Evolutionary conservation across 2,329 filamentous ascomycete species (phyloP).

Genomic region (Ceratocystiopsis minuta): DNA sequence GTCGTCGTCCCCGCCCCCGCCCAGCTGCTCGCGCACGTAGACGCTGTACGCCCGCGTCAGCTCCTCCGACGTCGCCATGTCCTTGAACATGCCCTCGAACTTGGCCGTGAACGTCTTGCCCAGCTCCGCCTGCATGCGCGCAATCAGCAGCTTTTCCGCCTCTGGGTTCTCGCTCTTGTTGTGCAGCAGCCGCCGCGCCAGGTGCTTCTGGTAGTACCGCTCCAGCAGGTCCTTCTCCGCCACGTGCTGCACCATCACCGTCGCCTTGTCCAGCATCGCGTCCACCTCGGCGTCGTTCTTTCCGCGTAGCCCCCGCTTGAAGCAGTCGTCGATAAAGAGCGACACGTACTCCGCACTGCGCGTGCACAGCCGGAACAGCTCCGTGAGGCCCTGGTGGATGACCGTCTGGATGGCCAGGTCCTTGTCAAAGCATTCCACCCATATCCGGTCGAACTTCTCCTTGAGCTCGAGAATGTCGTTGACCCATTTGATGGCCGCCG

Average conservation of each 20-base stretch:
- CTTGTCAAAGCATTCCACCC: conserved; percentile 50
- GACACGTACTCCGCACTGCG: conserved; percentile 86
- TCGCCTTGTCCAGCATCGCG: conserved; percentile 69
- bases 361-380: conserved; percentile 83
- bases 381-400: conserved; percentile 70
- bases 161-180: conserved; percentile 82
- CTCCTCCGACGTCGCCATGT: conserved; percentile 77
- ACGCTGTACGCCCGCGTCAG: conserved; percentile 60
- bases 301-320: conserved; percentile 84
- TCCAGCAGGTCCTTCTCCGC: conserved; percentile 90
- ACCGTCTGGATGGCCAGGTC: conserved; percentile 68
- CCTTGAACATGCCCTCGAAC: conserved; percentile 94
- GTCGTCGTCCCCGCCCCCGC: conserved; percentile 21
- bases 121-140: conserved; percentile 90
- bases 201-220: conserved; percentile 93
- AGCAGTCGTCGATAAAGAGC: conserved; percentile 88
- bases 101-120: conserved; percentile 87
- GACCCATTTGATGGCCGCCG: conserved; percentile 84
- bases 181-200: conserved; percentile 72
- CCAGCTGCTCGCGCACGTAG: conserved; percentile 33
- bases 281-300: conserved; percentile 85
- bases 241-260: conserved; percentile 71
- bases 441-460: conserved; percentile 73
- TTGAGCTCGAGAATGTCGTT: conserved; percentile 76
- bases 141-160: conserved; percentile 88